A percentile compares a stretch with the other conserved stretches of the same genome.
Evolutionary conservation across 352 stramenopile genomes (phyloP).

Genomic region (Pythium phragmitis): DNA sequence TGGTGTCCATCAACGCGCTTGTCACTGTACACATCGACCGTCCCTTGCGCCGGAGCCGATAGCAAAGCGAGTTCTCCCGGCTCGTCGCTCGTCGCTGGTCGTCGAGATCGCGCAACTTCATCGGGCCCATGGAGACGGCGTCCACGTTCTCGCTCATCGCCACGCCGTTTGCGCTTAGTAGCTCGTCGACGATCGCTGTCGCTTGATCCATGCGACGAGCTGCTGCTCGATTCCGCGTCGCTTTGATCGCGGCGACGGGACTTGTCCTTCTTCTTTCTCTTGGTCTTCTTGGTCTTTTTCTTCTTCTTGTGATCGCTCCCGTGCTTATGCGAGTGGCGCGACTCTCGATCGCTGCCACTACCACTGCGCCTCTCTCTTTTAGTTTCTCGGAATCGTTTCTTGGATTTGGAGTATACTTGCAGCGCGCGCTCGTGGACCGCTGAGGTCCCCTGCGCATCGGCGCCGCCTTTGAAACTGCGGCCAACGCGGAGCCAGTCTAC

Average conservation of each 20-base stretch:
- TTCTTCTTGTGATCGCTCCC: constrained; percentile 37
- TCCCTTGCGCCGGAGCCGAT: constrained; percentile 7
- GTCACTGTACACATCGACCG: constrained; percentile 20
- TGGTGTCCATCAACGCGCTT: not conserved
- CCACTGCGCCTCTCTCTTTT: constrained; percentile 29
- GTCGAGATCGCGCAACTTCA: not conserved
- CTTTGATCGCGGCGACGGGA: constrained; percentile 9
- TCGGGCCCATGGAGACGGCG: not conserved
- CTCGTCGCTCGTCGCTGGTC: not conserved
- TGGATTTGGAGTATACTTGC: constrained; percentile 34
- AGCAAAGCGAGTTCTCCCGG: constrained; percentile 10
- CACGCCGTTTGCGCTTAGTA: not conserved
- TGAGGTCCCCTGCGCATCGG: not conserved
- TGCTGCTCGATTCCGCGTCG: constrained; percentile 16
- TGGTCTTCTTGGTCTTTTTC: constrained; percentile 26
- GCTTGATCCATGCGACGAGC: not conserved
- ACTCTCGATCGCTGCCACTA: constrained; percentile 9
- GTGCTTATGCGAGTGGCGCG: constrained; percentile 13
- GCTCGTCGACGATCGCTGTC: not conserved
- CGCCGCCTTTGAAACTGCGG: constrained; percentile 26
- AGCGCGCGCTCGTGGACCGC: constrained; percentile 18
- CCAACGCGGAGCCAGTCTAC: constrained; percentile 50
- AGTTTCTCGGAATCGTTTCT: constrained; percentile 9
- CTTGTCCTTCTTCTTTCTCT: constrained; percentile 13
- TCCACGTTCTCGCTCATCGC: not conserved